A percentile compares a stretch with the other conserved stretches of the same genome.
Conservation (phyloP, 2,329 filamentous ascomycete genomes). For the Neocatenulostroma microsporum region DNA sequence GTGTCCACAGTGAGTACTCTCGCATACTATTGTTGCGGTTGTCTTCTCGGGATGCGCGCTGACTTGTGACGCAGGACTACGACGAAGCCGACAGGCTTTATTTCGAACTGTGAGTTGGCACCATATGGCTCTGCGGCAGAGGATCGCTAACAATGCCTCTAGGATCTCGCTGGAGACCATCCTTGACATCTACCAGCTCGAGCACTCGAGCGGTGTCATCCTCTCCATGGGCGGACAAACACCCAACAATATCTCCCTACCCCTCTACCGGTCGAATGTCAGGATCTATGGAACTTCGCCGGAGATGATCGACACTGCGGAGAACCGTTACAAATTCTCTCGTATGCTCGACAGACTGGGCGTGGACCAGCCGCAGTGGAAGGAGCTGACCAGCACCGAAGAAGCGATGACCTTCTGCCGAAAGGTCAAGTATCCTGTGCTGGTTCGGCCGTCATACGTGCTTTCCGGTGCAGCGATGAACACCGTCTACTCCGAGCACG, state of each 20-base stretch:
- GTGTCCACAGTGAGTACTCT: no score
- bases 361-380: constrained; percentile 96
- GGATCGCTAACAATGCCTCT: no score
- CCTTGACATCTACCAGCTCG: constrained; percentile 86
- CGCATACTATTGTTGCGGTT: no score
- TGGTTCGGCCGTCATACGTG: constrained; percentile 94
- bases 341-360: constrained; percentile 92
- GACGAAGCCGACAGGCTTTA: constrained; percentile 92
- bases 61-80: no score
- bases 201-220: constrained; percentile 74
- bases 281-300: constrained; percentile 92
- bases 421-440: constrained; percentile 82
- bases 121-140: no score
- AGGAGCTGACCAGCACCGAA: constrained; percentile 89
- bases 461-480: constrained; percentile 98
- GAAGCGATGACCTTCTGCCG: constrained; percentile 84
- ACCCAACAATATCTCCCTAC: constrained; percentile 93
- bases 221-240: constrained; percentile 97
- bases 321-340: constrained; percentile 98
- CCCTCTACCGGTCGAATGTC: constrained; percentile 78
- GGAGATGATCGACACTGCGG: constrained; percentile 96
- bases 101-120: no score
- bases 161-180: constrained; percentile 87
- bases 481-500: constrained; percentile 93
- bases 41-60: no score